Evolutionary conservation across 108 stramenopile species (phyloP).

Genomic region (Nitzschia sp.): DNA sequence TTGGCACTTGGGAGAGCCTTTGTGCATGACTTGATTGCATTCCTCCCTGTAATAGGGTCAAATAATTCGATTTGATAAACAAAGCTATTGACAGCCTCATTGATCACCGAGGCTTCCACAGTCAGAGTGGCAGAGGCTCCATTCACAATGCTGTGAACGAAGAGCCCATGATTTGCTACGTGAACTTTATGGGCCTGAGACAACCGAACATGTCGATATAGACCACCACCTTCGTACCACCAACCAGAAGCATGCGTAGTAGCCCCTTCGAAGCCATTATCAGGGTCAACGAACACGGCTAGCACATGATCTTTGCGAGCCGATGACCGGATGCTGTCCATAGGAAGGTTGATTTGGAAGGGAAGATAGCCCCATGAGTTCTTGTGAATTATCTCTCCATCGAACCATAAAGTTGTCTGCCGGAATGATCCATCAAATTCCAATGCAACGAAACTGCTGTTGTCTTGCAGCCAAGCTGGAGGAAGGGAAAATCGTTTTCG

Average conservation of each 20-base stretch:
- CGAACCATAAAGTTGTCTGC: slow-evolving; percentile 40
- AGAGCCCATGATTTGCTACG: slow-evolving; percentile 18
- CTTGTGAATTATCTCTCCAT: slow-evolving; percentile 17
- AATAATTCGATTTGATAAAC: slow-evolving; percentile 8
- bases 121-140: slow-evolving; percentile 1
- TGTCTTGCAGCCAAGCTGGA: neutral
- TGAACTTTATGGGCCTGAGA: slow-evolving; percentile 8
- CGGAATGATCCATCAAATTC: slow-evolving; percentile 46
- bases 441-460: slow-evolving; percentile 12
- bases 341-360: slow-evolving; percentile 22
- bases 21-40: neutral
- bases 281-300: slow-evolving; percentile 46
- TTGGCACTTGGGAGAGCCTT: neutral
- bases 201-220: slow-evolving; percentile 41
- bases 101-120: slow-evolving; percentile 16
- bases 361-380: slow-evolving; percentile 42
- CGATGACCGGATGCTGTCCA: neutral
- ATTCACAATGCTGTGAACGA: slow-evolving; percentile 13
- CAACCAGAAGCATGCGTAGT: slow-evolving; percentile 31
- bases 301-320: slow-evolving; percentile 4
- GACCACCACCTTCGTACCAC: slow-evolving; percentile 54
- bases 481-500: slow-evolving; percentile 36
- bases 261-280: slow-evolving; percentile 39
- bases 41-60: neutral
- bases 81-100: neutral